These are phyloP conservation scores for Schizochytrium sp. DNA, from an alignment of 108 stramenopile species.

Conservation along the genomic window DNA sequence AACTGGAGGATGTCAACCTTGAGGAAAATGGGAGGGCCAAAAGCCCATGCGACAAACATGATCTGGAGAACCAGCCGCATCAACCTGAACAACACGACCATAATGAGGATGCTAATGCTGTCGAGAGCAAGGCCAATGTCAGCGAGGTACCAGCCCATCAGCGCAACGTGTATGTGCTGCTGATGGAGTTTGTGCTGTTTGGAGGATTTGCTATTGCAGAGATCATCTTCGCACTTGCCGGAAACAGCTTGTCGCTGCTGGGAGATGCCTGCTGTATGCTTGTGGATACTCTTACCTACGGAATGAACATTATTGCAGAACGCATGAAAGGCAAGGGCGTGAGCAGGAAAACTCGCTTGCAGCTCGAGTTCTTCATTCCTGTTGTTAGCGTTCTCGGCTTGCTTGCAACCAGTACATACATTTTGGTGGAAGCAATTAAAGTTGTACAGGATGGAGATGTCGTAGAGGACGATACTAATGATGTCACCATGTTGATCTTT, in stretches of 20 bases:
- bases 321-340: neutral
- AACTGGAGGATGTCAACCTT: too few species aligned
- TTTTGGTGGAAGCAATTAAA: neutral
- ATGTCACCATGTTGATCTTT: slow-evolving; percentile 22
- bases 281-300: slow-evolving; percentile 55
- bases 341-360: neutral
- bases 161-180: neutral
- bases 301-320: slow-evolving; percentile 43
- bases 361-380: slow-evolving; percentile 41
- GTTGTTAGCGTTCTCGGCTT: slow-evolving; percentile 32
- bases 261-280: slow-evolving; percentile 31
- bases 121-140: too few species aligned
- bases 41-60: too few species aligned
- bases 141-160: neutral
- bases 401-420: slow-evolving; percentile 17
- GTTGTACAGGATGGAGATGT: neutral
- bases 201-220: slow-evolving; percentile 9
- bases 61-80: neutral
- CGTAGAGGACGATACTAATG: neutral
- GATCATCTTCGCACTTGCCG: slow-evolving; percentile 37
- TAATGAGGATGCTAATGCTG: too few species aligned
- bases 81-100: neutral
- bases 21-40: too few species aligned
- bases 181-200: slow-evolving; percentile 25
- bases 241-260: slow-evolving; percentile 29